Conservation (phyloP, 2,329 filamentous ascomycete species). For the Pseudofabraea citricarpa region DNA sequence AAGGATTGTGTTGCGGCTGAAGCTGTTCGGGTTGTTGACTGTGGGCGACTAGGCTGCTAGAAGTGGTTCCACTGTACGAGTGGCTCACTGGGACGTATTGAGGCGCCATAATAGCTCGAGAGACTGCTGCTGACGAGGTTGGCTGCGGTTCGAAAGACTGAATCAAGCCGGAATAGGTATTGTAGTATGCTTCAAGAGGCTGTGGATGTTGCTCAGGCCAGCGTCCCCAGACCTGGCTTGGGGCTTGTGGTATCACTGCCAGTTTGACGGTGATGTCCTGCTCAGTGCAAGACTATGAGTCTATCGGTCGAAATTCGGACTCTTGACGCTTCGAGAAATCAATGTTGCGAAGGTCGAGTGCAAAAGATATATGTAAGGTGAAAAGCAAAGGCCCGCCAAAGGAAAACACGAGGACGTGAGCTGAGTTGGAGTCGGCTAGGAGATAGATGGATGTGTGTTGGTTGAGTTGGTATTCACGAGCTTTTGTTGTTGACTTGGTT, state of each 20-base stretch:
- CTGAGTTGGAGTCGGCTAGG: not conserved
- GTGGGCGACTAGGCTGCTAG: slow-evolving; percentile 36
- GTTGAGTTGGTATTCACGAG: not conserved
- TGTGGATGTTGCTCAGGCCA: slow-evolving; percentile 39
- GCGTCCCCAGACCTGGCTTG: slow-evolving; percentile 49
- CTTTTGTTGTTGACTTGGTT: slow-evolving; percentile 63
- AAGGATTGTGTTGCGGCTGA: slow-evolving; percentile 34
- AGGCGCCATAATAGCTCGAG: slow-evolving; percentile 38
- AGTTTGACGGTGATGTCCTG: slow-evolving; percentile 35
- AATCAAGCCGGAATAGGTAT: slow-evolving; percentile 43
- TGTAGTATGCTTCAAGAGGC: slow-evolving; percentile 19
- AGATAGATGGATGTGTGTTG: slow-evolving; percentile 6
- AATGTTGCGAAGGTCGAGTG: not conserved
- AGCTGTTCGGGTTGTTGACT: slow-evolving; percentile 30
- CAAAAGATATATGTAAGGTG: slow-evolving; percentile 2
- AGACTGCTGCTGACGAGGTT: slow-evolving; percentile 29
- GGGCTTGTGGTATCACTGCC: slow-evolving; percentile 43
- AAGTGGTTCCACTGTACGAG: slow-evolving; percentile 38
- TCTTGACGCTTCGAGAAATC: not conserved
- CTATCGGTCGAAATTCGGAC: not conserved
- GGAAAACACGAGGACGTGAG: slow-evolving; percentile 12
- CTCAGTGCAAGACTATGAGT: slow-evolving; percentile 24
- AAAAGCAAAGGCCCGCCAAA: slow-evolving; percentile 22
- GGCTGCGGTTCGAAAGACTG: slow-evolving; percentile 42
- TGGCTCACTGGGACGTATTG: slow-evolving; percentile 41